Base-by-base conservation (phyloP, 1,284 basidiomycete genomes). In the Boletus holoroseus region DNA sequence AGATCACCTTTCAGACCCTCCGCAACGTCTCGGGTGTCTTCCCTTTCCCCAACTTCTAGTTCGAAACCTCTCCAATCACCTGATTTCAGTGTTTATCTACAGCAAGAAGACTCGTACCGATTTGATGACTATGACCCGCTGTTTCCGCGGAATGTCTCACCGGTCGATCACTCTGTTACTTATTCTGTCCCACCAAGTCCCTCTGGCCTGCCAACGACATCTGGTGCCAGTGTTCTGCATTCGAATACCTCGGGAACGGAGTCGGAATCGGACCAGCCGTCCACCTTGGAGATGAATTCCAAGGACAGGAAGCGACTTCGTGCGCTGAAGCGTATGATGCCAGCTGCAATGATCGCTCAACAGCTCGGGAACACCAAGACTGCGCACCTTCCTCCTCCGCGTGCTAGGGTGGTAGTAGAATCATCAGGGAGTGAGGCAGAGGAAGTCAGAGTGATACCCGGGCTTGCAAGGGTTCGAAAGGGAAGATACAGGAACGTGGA, bases 281-380 rank as follows among this genome's bases (percentile, higher is more conserved):
- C 56, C 12, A 38, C 39, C 15, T 8, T 43, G n/a, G 43, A 55
- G 51, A 53, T 71, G 51, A 61, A 7, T 40, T 52, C 56, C 24
- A 67, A 58, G 59, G 69, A 69, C 35, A 63, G 56, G 44, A 71
- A 67, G 56, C 59, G 58, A 34, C 47, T 66, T 34, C 70, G 68
- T 22, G 69, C 57, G 15, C 62, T 80, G 32, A 60, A 49, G 22
- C 71, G 64, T 34, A 73, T 81, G 73, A 67, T 73, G 61, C 78
- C 79, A 11, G 60, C 59, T 13, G 68, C 66, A 44, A 76, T 80
- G 76, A 60, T 75, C 22, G 15, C 55, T 22, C 59, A 63, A 12
- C 53, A 68, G 34, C 31, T 73, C 34, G 53, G 59, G 40, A 40
- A 49, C 24, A 50, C 58, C 37, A 53, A 38, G 3, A 11, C 35